Evolutionary conservation across 371 early-diverging fungal genomes (phyloP).

Genomic region (Fennellomyces sp.): DNA sequence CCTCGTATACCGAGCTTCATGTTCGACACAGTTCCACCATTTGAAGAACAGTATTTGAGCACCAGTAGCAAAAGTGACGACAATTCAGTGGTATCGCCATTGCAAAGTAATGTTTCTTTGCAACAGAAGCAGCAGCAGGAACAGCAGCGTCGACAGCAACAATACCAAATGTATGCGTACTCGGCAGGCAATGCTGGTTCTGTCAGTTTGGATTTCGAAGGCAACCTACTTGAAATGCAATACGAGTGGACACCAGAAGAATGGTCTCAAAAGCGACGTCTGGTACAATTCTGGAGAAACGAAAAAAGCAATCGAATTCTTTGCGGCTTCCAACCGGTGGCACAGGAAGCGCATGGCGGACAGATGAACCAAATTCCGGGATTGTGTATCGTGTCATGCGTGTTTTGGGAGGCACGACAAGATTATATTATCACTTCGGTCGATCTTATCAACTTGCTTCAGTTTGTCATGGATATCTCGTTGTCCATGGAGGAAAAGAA

Average conservation of each 20-base stretch:
- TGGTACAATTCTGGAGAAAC: constrained; percentile 74
- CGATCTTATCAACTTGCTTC: constrained; percentile 77
- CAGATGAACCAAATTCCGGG: constrained; percentile 30
- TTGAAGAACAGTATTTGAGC: neutral
- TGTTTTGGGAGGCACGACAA: constrained; percentile 77
- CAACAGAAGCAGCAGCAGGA: constrained; percentile 1
- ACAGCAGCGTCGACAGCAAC: neutral
- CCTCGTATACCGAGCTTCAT: too few species aligned
- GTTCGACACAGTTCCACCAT: neutral
- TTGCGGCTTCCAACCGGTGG: constrained; percentile 53
- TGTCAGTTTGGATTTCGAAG: constrained; percentile 56
- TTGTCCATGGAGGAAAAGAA: constrained; percentile 88
- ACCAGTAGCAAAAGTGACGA: neutral
- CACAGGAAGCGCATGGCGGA: constrained; percentile 31
- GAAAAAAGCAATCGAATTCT: constrained; percentile 11
- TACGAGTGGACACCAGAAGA: constrained; percentile 67
- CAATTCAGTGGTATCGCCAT: neutral
- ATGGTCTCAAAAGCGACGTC: constrained; percentile 61
- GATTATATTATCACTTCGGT: constrained; percentile 82
- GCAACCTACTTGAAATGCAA: constrained; percentile 64
- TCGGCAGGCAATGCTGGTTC: neutral
- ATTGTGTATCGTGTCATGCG: constrained; percentile 76
- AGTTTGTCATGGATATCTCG: constrained; percentile 70
- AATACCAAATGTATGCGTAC: neutral
- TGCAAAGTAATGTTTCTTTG: too few species aligned